Conservation (phyloP, 768 basidiomycete genomes). For the Butyriboletus loyo region DNA sequence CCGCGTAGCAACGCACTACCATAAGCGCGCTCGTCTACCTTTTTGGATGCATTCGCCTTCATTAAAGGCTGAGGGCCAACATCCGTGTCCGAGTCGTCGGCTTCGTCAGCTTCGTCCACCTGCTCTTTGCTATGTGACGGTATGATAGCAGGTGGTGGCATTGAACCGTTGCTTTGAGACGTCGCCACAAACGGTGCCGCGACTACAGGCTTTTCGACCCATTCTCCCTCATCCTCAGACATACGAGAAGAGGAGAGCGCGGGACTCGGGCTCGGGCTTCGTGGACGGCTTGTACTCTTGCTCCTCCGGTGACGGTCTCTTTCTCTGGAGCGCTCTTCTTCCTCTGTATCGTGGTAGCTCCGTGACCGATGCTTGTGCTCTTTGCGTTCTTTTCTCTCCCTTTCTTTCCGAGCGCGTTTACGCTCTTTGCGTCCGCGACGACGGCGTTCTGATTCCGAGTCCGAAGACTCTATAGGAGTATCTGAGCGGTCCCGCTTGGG, state of each 20-base stretch:
- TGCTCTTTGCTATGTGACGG: constrained; percentile 12
- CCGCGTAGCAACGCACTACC: constrained; percentile 88
- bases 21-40: constrained; percentile 79
- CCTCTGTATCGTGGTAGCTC: constrained; percentile 34
- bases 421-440: constrained; percentile 59
- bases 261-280: constrained; percentile 33
- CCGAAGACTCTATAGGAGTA: constrained; percentile 42
- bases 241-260: constrained; percentile 26
- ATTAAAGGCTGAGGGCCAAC: constrained; percentile 75
- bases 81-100: constrained; percentile 55
- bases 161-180: constrained; percentile 17
- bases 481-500: constrained; percentile 55
- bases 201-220: constrained; percentile 59
- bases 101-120: constrained; percentile 21
- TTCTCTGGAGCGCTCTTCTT: constrained; percentile 34
- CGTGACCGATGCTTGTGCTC: constrained; percentile 36
- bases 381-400: constrained; percentile 41
- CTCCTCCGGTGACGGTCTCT: constrained; percentile 25
- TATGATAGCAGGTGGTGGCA: constrained; percentile 24
- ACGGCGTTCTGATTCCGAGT: constrained; percentile 56
- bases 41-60: constrained; percentile 44
- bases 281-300: constrained; percentile 34
- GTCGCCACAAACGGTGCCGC: constrained; percentile 27
- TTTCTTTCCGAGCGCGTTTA: constrained; percentile 51
- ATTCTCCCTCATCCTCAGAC: constrained; percentile 54